A percentile compares a stretch with the other conserved stretches of the same genome.
phyloP scores from a whole-genome alignment of 768 basidiomycete genomes.

The Fomitopsis serialis region DNA sequence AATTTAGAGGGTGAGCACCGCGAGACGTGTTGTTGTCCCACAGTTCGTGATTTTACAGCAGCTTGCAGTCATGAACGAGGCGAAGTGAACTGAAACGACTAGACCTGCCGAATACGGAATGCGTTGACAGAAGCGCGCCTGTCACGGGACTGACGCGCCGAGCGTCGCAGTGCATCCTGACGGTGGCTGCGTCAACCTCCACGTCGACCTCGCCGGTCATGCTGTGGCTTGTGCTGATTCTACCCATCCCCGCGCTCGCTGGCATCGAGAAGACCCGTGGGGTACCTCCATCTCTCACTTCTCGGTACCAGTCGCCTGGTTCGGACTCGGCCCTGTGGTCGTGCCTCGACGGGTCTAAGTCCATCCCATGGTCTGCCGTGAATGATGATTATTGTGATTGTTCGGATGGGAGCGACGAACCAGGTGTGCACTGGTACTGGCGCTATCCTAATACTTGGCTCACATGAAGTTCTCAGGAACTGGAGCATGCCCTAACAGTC shows the following conservation, averaged over 20 bases:
- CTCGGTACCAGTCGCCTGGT: constrained; percentile 50
- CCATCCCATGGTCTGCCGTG: constrained; percentile 74
- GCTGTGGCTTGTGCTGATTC: constrained; percentile 20
- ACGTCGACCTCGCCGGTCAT: constrained; percentile 14
- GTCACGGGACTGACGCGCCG: too few species aligned
- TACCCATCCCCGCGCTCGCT: constrained; percentile 18
- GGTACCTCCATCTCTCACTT: constrained; percentile 46
- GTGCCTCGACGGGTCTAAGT: constrained; percentile 77
- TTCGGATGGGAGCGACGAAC: constrained; percentile 91
- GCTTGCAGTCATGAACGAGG: too few species aligned
- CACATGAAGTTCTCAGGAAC: constrained; percentile 48
- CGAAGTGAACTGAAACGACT: too few species aligned
- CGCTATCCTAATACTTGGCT: neutral
- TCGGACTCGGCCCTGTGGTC: constrained; percentile 47
- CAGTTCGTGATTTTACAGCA: too few species aligned
- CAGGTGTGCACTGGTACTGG: constrained; percentile 46
- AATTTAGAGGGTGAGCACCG: too few species aligned
- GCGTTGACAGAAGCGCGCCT: too few species aligned
- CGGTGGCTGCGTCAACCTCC: constrained; percentile 4
- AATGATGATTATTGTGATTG: constrained; percentile 98
- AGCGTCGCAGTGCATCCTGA: too few species aligned
- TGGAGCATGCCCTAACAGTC: constrained; percentile 69
- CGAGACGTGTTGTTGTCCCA: too few species aligned
- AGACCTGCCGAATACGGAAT: too few species aligned
- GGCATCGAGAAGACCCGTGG: constrained; percentile 48